phyloP scores from a whole-genome alignment of 495 filamentous ascomycete species.

The Friedmanniomyces endolithicus region DNA sequence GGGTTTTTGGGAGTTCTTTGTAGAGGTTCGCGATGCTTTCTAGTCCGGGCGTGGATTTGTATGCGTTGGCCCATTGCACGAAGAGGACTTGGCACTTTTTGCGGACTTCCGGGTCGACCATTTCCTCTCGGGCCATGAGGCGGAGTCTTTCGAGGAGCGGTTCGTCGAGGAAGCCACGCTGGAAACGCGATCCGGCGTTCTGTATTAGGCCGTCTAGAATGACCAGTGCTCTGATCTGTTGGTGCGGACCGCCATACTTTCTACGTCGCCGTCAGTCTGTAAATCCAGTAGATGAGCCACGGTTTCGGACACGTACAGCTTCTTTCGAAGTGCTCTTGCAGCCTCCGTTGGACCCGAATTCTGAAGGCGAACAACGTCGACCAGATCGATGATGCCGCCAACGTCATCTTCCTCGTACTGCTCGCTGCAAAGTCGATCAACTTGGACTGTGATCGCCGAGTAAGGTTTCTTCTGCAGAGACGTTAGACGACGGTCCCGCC shows the following conservation, averaged over 20 bases:
- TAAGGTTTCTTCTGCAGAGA: conserved; percentile 75
- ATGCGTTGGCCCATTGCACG: conserved; percentile 72
- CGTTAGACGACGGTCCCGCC: not conserved
- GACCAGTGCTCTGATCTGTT: conserved; percentile 77
- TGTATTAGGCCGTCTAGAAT: conserved; percentile 90
- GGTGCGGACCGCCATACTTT: conserved; percentile 88
- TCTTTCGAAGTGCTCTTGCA: conserved; percentile 87
- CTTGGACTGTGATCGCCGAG: conserved; percentile 84
- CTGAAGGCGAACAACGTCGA: conserved; percentile 88
- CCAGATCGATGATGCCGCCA: conserved; percentile 81
- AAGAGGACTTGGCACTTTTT: conserved; percentile 79
- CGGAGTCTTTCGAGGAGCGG: conserved; percentile 86
- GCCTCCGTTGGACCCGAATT: conserved; percentile 78
- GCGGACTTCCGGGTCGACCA: conserved; percentile 74
- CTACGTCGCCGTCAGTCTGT: conserved; percentile 28
- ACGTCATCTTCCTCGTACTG: conserved; percentile 81
- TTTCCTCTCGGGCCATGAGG: conserved; percentile 69
- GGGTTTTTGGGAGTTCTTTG: conserved; percentile 59
- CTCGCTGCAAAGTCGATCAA: conserved; percentile 83
- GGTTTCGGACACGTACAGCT: conserved; percentile 49
- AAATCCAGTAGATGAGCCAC: not conserved
- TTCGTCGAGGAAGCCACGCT: conserved; percentile 79
- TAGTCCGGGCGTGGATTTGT: conserved; percentile 72
- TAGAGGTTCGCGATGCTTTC: conserved; percentile 67
- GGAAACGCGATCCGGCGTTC: conserved; percentile 82